Percentiles rank a stretch among this genome's conserved stretches.
phyloP scores from a whole-genome alignment of 2,329 filamentous ascomycete species.

The Diaporthe sp. region DNA sequence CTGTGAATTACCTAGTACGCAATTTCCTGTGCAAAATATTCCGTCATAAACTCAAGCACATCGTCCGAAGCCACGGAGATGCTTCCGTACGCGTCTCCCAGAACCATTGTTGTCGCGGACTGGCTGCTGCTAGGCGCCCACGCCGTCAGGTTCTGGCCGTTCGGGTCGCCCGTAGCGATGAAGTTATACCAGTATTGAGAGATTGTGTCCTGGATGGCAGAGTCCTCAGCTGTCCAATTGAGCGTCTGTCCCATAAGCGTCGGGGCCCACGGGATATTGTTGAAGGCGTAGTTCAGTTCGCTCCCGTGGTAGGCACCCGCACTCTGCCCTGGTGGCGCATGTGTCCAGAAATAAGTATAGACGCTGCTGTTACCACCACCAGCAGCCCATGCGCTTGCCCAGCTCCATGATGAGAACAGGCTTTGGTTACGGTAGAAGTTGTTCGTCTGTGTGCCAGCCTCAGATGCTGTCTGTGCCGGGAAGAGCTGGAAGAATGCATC shows the following conservation, averaged over 20 bases:
- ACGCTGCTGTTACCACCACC: constrained; percentile 46
- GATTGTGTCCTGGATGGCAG: constrained; percentile 46
- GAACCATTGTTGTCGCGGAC: constrained; percentile 31
- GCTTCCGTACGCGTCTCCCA: constrained; percentile 36
- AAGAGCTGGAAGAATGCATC: constrained; percentile 46
- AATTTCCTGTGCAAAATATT: constrained; percentile 14
- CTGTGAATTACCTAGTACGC: constrained; percentile 4
- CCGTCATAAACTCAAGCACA: constrained; percentile 23
- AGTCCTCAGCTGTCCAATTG: constrained; percentile 49
- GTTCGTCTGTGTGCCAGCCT: constrained; percentile 45
- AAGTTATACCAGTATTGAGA: constrained; percentile 42
- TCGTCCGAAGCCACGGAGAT: constrained; percentile 22
- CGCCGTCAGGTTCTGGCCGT: constrained; percentile 40
- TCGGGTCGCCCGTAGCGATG: constrained; percentile 37
- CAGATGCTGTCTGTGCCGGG: constrained; percentile 44
- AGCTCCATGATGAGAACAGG: constrained; percentile 47
- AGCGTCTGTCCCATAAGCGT: constrained; percentile 34
- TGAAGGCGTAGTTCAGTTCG: constrained; percentile 51
- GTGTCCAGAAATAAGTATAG: constrained; percentile 51
- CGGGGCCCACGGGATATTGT: constrained; percentile 47
- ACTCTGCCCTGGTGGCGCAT: constrained; percentile 46
- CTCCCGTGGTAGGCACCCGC: constrained; percentile 49
- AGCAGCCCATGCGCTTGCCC: constrained; percentile 46
- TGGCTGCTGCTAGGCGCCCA: constrained; percentile 39
- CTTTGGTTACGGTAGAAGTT: constrained; percentile 47